Evolutionary conservation across 257 asterid genomes (phyloP).

Genomic region (Pogostemon cablin): DNA sequence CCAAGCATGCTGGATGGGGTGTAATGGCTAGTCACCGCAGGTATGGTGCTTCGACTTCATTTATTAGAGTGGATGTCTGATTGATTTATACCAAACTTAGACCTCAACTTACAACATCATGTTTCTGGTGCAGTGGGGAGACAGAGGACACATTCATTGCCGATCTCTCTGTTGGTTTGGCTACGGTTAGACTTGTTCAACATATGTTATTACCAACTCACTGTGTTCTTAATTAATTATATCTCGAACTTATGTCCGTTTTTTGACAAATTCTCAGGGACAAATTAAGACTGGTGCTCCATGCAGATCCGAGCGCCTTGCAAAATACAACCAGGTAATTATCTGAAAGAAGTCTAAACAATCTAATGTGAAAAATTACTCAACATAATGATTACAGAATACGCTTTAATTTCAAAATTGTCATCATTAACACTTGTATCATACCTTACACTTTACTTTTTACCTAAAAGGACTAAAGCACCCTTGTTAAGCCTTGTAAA

Average conservation of each 20-base stretch:
- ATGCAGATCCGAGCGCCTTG: constrained; percentile 97
- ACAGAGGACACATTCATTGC: constrained; percentile 98
- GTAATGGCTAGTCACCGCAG: constrained; percentile 99
- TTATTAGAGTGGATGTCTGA: not conserved
- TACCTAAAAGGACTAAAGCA: too few relatives aligned
- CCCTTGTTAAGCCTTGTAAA: too few relatives aligned
- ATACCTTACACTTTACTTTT: too few relatives aligned
- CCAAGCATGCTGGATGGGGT: constrained; percentile 98
- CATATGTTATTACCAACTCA: not conserved
- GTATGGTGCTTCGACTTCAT: constrained; percentile 34
- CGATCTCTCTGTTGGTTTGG: constrained; percentile 93
- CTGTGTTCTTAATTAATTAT: not conserved
- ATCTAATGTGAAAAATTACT: too few relatives aligned
- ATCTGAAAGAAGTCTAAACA: not conserved
- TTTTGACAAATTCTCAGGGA: constrained; percentile 54
- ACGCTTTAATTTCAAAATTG: too few relatives aligned
- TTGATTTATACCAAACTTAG: not conserved
- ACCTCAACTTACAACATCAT: not conserved
- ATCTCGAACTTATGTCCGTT: not conserved
- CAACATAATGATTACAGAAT: too few relatives aligned
- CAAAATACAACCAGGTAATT: constrained; percentile 93
- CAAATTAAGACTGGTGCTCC: constrained; percentile 98
- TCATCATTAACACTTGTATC: too few relatives aligned
- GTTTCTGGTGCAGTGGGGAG: constrained; percentile 74
- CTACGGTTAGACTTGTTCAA: constrained; percentile 59